Evolutionary conservation across 495 filamentous ascomycete species (phyloP), one percentile per base, ranked within the genome.

Genomic region (Neurospora sp.): DNA sequence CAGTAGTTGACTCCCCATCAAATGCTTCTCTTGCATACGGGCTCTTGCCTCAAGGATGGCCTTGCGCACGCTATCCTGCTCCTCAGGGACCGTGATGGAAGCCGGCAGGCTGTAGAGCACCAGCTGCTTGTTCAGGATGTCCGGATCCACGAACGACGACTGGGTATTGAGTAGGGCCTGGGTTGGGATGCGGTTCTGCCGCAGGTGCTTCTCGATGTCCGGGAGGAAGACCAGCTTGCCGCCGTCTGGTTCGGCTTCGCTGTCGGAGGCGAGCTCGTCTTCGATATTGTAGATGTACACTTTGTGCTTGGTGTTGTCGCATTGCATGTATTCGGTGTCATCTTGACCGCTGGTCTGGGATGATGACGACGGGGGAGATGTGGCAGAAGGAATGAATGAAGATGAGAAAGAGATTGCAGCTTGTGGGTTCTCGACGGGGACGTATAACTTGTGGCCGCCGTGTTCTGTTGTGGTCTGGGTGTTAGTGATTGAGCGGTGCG

Each of bases 221-320:
- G 94, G 90, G 0, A 96, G 83, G 81, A 97, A 93, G 71, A 94
- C 83, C 14, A 96, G 82, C 70, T 83, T 86, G 71, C 82, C 82
- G 70, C 81, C 83, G 70, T 85, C 83, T 44, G 89, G 85, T 71
- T 80, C 71, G 40, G 81, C 82, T 76, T 76, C 78, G 27, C 82
- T 84, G 9, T 92, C 91, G 0, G 92, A 91, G 0, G 89, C 89
- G 48, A 98, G 87, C 83, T 99, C 95, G 70, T 88, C 92, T 75
- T 97, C 96, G 35, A 99, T 84, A 79, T 96, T 88, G 84, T 94
- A 88, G 78, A 99, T 94, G 84, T 94, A 99, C 70, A 97, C 88
- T 72, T 90, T 93, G 81, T 95, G 84, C 74, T 91, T 91, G 20
- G 94, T 91, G 80, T 97, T 91, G 83, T 99, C 96, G 70, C 98